These are phyloP conservation scores for Zymoseptoria tritici DNA, from an alignment of 2,329 filamentous ascomycete genomes.

Conservation along the genomic window DNA sequence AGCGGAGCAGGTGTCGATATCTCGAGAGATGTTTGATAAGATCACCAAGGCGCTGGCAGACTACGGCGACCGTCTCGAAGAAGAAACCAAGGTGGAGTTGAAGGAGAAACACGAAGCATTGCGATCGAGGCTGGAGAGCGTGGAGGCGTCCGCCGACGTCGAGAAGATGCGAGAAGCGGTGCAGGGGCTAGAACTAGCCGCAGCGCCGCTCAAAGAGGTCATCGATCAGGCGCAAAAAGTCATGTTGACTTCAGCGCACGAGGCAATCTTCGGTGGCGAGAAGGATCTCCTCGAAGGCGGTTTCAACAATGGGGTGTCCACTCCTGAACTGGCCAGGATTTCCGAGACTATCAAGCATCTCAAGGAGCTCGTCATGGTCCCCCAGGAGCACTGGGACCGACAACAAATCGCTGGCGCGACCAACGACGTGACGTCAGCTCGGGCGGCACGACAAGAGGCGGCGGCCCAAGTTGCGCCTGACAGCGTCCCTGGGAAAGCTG, in stretches of 20 bases:
- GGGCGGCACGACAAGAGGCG: slow-evolving; percentile 18
- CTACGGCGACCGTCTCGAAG: slow-evolving; percentile 24
- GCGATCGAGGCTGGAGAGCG: slow-evolving; percentile 20
- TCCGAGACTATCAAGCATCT: slow-evolving; percentile 20
- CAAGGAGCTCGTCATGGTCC: slow-evolving; percentile 27
- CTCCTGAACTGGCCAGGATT: slow-evolving; percentile 18
- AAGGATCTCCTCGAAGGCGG: slow-evolving; percentile 24
- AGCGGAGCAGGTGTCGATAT: slow-evolving; percentile 17
- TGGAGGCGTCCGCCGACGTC: slow-evolving; percentile 14
- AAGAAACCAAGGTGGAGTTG: slow-evolving; percentile 21
- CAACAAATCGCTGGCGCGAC: slow-evolving; percentile 24
- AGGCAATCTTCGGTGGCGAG: slow-evolving; percentile 30
- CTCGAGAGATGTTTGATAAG: slow-evolving; percentile 19
- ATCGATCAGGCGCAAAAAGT: slow-evolving; percentile 22
- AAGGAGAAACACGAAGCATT: slow-evolving; percentile 22
- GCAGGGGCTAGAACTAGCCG: slow-evolving; percentile 14
- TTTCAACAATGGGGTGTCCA: slow-evolving; percentile 5
- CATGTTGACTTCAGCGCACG: slow-evolving; percentile 28
- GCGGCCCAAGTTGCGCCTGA: not conserved
- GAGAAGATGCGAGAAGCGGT: slow-evolving; percentile 17
- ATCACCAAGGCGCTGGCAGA: slow-evolving; percentile 21
- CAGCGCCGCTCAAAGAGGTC: slow-evolving; percentile 20
- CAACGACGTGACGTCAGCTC: slow-evolving; percentile 23
- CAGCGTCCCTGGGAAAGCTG: not conserved
- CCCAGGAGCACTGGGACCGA: slow-evolving; percentile 26